These are phyloP conservation scores for Paecilomyces sp. DNA, from an alignment of 2,329 filamentous ascomycete genomes.

Conservation along the genomic window DNA sequence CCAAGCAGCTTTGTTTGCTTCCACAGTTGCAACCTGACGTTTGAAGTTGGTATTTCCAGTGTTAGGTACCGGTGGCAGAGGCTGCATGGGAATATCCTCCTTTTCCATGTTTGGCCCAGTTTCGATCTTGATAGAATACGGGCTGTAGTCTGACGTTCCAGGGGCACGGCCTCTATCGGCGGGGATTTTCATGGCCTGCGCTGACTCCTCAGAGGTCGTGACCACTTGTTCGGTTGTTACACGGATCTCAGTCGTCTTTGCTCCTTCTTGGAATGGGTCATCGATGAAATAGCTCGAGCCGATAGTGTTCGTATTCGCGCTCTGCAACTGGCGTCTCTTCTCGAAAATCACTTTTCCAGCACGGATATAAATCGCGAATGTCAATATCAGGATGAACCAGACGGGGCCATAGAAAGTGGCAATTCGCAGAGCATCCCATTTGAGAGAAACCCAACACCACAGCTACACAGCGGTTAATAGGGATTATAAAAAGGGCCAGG, in stretches of 20 bases:
- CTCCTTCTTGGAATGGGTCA: slow-evolving; percentile 37
- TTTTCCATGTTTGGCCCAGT: slow-evolving; percentile 10
- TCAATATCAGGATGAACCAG: slow-evolving; percentile 35
- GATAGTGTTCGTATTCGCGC: slow-evolving; percentile 47
- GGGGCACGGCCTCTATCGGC: not conserved
- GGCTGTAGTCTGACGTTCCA: slow-evolving; percentile 7
- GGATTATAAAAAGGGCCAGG: not conserved
- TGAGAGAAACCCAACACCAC: slow-evolving; percentile 70
- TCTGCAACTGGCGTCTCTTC: slow-evolving; percentile 56
- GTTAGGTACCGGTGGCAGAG: not conserved
- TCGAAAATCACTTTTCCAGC: slow-evolving; percentile 34
- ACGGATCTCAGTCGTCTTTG: slow-evolving; percentile 58
- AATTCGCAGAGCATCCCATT: slow-evolving; percentile 67
- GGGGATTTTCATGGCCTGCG: slow-evolving; percentile 3
- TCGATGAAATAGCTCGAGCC: slow-evolving; percentile 37
- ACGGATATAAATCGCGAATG: slow-evolving; percentile 33
- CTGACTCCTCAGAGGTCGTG: slow-evolving; percentile 4
- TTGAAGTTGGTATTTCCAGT: slow-evolving; percentile 5
- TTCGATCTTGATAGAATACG: slow-evolving; percentile 28
- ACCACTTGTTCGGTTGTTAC: slow-evolving; percentile 48
- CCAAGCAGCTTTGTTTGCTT: slow-evolving; percentile 30
- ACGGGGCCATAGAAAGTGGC: slow-evolving; percentile 59
- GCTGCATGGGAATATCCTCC: slow-evolving; percentile 3
- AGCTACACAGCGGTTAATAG: slow-evolving; percentile 37
- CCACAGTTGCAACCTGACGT: slow-evolving; percentile 13